phyloP scores from a whole-genome alignment of 2,329 filamentous ascomycete genomes.

The Penicillium sp. region DNA sequence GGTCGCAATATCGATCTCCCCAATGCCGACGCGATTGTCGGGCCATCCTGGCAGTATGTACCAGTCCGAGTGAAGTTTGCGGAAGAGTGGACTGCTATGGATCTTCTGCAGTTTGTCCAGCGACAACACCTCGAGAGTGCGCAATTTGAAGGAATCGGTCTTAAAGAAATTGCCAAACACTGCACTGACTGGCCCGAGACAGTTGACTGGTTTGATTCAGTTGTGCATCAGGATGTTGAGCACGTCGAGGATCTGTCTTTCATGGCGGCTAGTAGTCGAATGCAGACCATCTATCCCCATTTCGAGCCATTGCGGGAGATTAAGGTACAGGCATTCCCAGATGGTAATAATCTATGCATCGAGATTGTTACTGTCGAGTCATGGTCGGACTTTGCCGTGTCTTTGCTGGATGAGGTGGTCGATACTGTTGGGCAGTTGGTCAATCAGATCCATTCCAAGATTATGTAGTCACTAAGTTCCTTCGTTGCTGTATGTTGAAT shows the following conservation, averaged over 20 bases:
- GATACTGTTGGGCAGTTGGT: constrained; percentile 42
- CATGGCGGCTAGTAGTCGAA: constrained; percentile 31
- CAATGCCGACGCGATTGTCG: constrained; percentile 53
- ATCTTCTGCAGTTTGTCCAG: constrained; percentile 51
- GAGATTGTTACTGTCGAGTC: constrained; percentile 55
- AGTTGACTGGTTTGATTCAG: constrained; percentile 49
- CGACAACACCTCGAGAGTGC: constrained; percentile 52
- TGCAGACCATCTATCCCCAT: constrained; percentile 59
- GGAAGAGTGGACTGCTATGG: constrained; percentile 44
- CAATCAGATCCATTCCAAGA: neutral
- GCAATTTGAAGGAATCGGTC: constrained; percentile 50
- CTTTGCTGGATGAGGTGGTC: constrained; percentile 50
- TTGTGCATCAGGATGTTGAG: constrained; percentile 57
- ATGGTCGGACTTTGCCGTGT: constrained; percentile 50
- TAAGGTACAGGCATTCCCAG: constrained; percentile 55
- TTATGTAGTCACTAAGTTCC: neutral
- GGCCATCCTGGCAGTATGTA: constrained; percentile 53
- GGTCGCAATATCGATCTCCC: constrained; percentile 54
- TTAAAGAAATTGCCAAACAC: constrained; percentile 47
- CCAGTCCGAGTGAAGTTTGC: constrained; percentile 58
- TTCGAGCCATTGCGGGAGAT: constrained; percentile 43
- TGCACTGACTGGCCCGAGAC: constrained; percentile 46
- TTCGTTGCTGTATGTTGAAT: neutral
- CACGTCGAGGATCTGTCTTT: constrained; percentile 52
- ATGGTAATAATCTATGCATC: constrained; percentile 55